Percentiles rank a stretch among this genome's conserved stretches.
phyloP scores from a whole-genome alignment of 2,329 filamentous ascomycete genomes.

The Penicillium capsulatum region DNA sequence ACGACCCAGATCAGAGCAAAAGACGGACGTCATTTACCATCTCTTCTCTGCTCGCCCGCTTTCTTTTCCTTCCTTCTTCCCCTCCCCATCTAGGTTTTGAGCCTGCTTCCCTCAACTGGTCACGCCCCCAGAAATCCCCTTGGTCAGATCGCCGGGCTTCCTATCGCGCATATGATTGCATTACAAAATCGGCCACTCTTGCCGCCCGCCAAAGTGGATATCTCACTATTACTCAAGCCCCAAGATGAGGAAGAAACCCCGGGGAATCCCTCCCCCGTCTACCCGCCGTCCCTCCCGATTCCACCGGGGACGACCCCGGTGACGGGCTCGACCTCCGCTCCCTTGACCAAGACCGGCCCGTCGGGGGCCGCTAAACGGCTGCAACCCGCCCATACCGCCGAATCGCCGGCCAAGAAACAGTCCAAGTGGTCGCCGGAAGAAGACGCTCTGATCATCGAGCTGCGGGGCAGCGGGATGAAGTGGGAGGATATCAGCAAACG shows the following conservation, averaged over 20 bases:
- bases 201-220: constrained; percentile 77
- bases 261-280: constrained; percentile 30
- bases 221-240: constrained; percentile 79
- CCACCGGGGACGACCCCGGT: constrained; percentile 26
- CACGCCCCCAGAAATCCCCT: constrained; percentile 3
- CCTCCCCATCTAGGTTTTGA: not conserved
- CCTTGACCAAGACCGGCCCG: constrained; percentile 29
- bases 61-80: not conserved
- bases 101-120: not conserved
- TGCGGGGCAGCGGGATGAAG: constrained; percentile 89
- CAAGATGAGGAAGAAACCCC: constrained; percentile 38
- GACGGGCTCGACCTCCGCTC: constrained; percentile 19
- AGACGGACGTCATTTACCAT: too few species aligned
- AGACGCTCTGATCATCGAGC: constrained; percentile 87
- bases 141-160: too few species aligned
- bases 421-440: constrained; percentile 96
- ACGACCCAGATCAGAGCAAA: too few species aligned
- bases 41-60: too few species aligned
- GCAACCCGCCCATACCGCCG: constrained; percentile 46
- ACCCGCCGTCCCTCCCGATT: constrained; percentile 25
- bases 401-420: constrained; percentile 81
- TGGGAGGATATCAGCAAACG: constrained; percentile 97
- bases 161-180: constrained; percentile 43
- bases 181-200: constrained; percentile 39
- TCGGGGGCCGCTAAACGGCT: constrained; percentile 40